Conservation (phyloP, 1,284 basidiomycete genomes). For the Violaceomyces palustris region DNA sequence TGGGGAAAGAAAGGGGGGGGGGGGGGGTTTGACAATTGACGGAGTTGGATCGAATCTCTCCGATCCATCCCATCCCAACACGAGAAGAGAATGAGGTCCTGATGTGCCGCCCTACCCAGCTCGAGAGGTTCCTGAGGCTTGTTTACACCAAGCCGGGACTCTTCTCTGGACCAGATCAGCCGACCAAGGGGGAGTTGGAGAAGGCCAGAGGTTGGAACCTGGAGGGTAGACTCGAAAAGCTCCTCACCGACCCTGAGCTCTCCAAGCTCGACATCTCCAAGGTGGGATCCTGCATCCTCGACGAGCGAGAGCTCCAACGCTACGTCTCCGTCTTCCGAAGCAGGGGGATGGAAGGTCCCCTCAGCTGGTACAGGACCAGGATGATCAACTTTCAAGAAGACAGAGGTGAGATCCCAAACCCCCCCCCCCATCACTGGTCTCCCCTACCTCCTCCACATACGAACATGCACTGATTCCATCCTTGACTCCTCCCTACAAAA, state of each 20-base stretch:
- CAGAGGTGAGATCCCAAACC: slow-evolving; percentile 10
- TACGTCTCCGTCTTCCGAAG: slow-evolving; percentile 25
- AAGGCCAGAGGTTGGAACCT: slow-evolving; percentile 26
- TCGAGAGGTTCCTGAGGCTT: slow-evolving; percentile 33
- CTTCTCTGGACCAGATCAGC: slow-evolving; percentile 18
- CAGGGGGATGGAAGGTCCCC: slow-evolving; percentile 36
- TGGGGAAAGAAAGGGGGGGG: too few species aligned
- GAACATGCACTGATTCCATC: too few species aligned
- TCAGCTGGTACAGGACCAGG: slow-evolving; percentile 42
- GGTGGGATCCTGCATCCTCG: slow-evolving; percentile 12
- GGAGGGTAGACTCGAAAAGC: slow-evolving; percentile 31
- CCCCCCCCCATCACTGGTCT: too few species aligned
- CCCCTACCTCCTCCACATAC: too few species aligned
- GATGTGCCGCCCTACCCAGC: too few species aligned
- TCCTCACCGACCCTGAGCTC: slow-evolving; percentile 25
- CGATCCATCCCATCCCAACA: not conserved
- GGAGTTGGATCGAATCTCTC: too few species aligned
- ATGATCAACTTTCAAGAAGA: slow-evolving; percentile 38
- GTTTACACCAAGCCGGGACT: slow-evolving; percentile 32
- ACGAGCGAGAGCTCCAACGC: slow-evolving; percentile 15
- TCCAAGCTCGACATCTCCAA: slow-evolving; percentile 18
- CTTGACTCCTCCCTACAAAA: too few species aligned
- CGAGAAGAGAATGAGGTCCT: too few species aligned
- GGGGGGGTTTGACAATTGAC: not conserved
- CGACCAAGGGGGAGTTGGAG: slow-evolving; percentile 12